Conservation (phyloP, 75 land plant genomes). For the Selaginella tamariscina region DNA sequence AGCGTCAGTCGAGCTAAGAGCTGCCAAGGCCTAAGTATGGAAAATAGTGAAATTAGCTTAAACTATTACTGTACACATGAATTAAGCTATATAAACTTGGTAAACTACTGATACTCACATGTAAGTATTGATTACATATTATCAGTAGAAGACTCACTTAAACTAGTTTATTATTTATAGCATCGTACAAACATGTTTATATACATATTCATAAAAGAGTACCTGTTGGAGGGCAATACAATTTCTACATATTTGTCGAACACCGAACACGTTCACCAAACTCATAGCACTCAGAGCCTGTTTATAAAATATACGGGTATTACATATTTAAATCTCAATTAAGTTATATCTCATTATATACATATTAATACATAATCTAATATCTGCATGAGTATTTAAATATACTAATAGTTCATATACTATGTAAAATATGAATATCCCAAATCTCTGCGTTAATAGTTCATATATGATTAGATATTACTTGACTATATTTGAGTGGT, state of each 20-base stretch:
- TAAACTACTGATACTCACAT: too few species aligned
- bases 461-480: constrained; percentile 3
- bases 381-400: not conserved
- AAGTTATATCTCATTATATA: not conserved
- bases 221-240: constrained; percentile 98
- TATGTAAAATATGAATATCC: not conserved
- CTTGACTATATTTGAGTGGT: too few species aligned
- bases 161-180: not conserved
- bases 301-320: not conserved
- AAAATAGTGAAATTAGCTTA: not conserved
- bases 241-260: constrained; percentile 92
- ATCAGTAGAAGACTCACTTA: not conserved
- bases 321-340: not conserved
- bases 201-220: constrained; percentile 10
- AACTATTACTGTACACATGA: too few species aligned
- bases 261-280: constrained; percentile 77
- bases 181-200: too few species aligned
- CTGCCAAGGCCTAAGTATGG: constrained; percentile 60
- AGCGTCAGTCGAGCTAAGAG: constrained; percentile 59
- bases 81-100: too few species aligned
- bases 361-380: not conserved
- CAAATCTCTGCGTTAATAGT: not conserved
- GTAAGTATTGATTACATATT: not conserved
- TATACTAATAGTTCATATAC: too few species aligned
- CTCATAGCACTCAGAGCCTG: constrained; percentile 86